Evolutionary conservation across 1,284 basidiomycete genomes (phyloP), one percentile per base, ranked within the genome.

Genomic region (Ceratobasidium sp.): DNA sequence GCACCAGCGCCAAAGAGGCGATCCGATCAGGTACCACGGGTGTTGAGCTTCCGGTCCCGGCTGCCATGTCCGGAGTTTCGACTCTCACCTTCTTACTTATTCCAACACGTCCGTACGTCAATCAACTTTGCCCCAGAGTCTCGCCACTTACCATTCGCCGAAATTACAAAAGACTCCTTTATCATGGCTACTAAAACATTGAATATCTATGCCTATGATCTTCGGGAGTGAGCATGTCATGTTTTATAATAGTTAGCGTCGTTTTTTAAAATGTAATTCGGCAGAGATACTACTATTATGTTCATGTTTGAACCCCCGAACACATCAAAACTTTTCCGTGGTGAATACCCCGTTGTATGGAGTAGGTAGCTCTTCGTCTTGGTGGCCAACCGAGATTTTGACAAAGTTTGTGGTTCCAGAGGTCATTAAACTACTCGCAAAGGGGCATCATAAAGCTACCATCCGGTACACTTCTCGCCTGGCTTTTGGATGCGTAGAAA

Each of bases 241-340:
- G 7, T 59, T 9, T 32, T 19, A 13, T 19, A 7, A 37, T 32
- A 13, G 32, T 19, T 15, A 15, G 25, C 1, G 0, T 34, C 13
- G 32, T 19, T 37, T 32, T 59, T 17, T 1, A 9, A 13, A 34
- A n/a, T 25, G 32, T 34, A 37, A 32, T 11, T 49, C 15, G 19
- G 19, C 32, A 59, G 57, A 37, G 57, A 59, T 37, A 59, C 57
- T 17, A 59, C 57, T 32, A 59, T 59, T 11, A 59, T 59, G 57
- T 59, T 59, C 13, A 59, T 71, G 68, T 71, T 71, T 37, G 68
- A 71, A 29, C 68, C 68, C n/a, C 68, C 68, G 7, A 40, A 57
- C 43, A 59, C 29, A n/a, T 15, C 19, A 4, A 68, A 37, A n/a
- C 29, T 56, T 11, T 68, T 68, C 66, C 22, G 34, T 0, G 34